Conservation (phyloP, 192 early-diverging fungal genomes). For the Glomus cerebriforme region DNA sequence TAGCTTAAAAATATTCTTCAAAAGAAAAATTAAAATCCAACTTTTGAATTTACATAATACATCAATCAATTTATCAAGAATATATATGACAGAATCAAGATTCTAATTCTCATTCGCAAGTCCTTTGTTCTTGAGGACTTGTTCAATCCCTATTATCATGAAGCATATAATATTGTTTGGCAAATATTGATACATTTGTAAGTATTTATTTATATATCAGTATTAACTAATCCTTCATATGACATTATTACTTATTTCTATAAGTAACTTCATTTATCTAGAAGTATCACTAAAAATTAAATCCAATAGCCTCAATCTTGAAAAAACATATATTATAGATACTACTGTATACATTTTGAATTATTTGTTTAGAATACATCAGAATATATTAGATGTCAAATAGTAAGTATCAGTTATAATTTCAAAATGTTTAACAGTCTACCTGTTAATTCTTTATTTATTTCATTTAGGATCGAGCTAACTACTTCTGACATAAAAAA, state of each 20-base stretch:
- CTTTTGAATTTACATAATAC: neutral
- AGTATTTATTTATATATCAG: conserved; percentile 26
- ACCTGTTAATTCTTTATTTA: conserved; percentile 26
- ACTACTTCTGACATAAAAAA: conserved; percentile 23
- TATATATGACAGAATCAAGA: neutral
- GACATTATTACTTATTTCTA: conserved; percentile 9
- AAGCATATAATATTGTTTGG: conserved; percentile 9
- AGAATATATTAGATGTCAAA: conserved; percentile 20
- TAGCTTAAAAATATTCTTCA: conserved; percentile 17
- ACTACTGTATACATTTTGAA: conserved; percentile 25
- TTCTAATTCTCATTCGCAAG: neutral
- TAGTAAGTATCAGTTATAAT: conserved; percentile 22
- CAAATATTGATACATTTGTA: conserved; percentile 29
- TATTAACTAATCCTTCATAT: neutral
- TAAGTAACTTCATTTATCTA: conserved; percentile 9
- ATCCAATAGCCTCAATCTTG: conserved; percentile 2
- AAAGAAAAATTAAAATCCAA: conserved; percentile 21
- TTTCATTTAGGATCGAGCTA: conserved; percentile 21
- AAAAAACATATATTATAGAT: conserved; percentile 16
- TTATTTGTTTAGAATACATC: conserved; percentile 24
- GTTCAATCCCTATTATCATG: conserved; percentile 9
- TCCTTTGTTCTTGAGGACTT: conserved; percentile 2
- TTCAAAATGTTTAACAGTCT: neutral
- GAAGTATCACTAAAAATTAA: conserved; percentile 15
- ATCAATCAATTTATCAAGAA: conserved; percentile 26